Evolutionary conservation across 2,329 filamentous ascomycete genomes (phyloP).

Genomic region (Dothideomycetes sp.): DNA sequence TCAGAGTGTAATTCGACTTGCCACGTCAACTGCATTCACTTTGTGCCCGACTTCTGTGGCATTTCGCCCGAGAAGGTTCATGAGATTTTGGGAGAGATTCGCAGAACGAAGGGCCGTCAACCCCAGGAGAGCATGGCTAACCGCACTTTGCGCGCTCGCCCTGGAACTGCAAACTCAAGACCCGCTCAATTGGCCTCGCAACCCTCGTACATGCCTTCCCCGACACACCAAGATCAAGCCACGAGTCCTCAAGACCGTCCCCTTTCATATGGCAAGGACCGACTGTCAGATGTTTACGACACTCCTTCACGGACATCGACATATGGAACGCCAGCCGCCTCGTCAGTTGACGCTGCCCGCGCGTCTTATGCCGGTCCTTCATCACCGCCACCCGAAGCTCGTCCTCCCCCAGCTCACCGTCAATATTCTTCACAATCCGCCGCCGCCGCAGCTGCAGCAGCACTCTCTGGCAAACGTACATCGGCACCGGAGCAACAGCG

Average conservation of each 20-base stretch:
- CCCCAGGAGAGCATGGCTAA: conserved; percentile 49
- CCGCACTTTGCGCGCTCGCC: conserved; percentile 57
- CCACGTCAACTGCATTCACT: conserved; percentile 82
- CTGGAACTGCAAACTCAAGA: conserved; percentile 28
- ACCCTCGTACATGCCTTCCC: conserved; percentile 17
- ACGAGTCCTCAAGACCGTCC: conserved; percentile 28
- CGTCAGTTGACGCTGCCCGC: conserved; percentile 40
- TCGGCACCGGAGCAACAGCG: conserved; percentile 33
- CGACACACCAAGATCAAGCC: conserved; percentile 30
- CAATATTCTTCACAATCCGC: conserved; percentile 42
- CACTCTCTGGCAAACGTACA: conserved; percentile 35
- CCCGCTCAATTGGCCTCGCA: neutral
- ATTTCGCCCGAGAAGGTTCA: conserved; percentile 99
- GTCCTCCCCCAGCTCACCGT: conserved; percentile 39
- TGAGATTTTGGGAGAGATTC: conserved; percentile 79
- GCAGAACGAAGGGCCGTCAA: conserved; percentile 65
- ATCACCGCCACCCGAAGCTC: conserved; percentile 38
- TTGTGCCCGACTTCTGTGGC: conserved; percentile 96
- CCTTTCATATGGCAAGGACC: conserved; percentile 42
- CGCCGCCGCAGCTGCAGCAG: conserved; percentile 34
- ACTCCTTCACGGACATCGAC: conserved; percentile 28
- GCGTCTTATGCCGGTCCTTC: conserved; percentile 33
- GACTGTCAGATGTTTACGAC: conserved; percentile 27
- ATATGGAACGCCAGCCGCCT: conserved; percentile 15
- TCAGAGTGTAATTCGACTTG: conserved; percentile 89